phyloP scores from a whole-genome alignment of 1,284 basidiomycete species.

The Moesziomyces antarcticus region DNA sequence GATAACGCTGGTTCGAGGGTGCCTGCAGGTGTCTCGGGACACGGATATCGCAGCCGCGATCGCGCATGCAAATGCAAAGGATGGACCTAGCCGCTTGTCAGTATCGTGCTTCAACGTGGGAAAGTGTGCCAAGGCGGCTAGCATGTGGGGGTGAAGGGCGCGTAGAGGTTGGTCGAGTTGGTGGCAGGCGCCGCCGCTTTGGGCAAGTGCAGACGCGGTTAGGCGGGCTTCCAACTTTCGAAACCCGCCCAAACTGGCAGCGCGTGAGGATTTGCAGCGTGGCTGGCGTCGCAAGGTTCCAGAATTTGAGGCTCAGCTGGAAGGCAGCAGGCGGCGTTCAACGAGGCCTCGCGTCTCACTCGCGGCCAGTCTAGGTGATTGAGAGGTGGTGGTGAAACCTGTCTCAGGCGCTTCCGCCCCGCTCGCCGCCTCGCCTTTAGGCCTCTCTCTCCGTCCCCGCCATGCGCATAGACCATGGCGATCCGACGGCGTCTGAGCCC shows the following conservation, averaged over 20 bases:
- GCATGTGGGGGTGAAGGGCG: background rate
- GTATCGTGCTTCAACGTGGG: background rate
- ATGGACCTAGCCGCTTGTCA: background rate
- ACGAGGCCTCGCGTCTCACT: background rate
- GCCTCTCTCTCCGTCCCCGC: background rate
- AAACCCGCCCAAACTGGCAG: background rate
- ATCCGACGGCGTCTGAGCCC: too few species aligned
- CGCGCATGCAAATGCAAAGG: background rate
- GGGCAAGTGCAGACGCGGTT: background rate
- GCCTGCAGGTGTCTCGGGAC: slow-evolving; percentile 2
- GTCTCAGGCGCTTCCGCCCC: background rate
- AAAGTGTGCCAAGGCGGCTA: background rate
- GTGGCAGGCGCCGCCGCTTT: background rate
- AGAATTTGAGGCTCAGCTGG: background rate
- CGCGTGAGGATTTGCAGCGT: too few species aligned
- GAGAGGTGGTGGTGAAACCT: background rate
- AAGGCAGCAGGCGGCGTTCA: background rate
- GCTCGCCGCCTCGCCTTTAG: background rate
- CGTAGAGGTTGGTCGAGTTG: background rate
- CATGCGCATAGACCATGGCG: too few species aligned
- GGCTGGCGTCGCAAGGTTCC: background rate
- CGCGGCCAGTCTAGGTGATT: background rate
- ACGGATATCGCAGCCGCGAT: background rate
- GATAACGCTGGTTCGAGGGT: too few species aligned
- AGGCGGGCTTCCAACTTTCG: background rate